These are phyloP conservation scores for Colletotrichum noveboracense DNA, from an alignment of 2,329 filamentous ascomycete genomes.

Conservation along the genomic window DNA sequence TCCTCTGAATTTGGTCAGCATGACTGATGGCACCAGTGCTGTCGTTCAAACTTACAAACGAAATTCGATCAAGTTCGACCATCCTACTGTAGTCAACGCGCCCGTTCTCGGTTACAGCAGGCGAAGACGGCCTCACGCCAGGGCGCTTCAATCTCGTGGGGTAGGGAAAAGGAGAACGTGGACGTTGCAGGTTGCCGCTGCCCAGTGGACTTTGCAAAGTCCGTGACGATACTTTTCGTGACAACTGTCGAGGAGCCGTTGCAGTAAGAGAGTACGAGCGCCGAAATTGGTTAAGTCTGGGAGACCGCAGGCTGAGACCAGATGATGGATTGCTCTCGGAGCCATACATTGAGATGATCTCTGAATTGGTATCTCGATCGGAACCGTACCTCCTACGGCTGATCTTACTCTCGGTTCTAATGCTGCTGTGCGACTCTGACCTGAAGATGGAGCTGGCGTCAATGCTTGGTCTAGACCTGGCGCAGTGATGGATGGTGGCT, in stretches of 20 bases:
- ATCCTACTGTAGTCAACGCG: slow-evolving; percentile 55
- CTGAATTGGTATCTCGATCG: slow-evolving; percentile 57
- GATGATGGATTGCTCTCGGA: slow-evolving; percentile 52
- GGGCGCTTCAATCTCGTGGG: slow-evolving; percentile 62
- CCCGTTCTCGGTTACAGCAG: slow-evolving; percentile 53
- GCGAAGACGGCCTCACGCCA: slow-evolving; percentile 54
- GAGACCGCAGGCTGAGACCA: slow-evolving; percentile 45
- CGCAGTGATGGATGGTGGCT: slow-evolving; percentile 31
- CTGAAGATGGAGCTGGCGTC: slow-evolving; percentile 31
- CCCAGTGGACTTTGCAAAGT: slow-evolving; percentile 55
- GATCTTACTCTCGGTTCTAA: slow-evolving; percentile 39
- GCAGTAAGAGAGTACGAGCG: slow-evolving; percentile 63
- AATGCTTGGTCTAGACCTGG: slow-evolving; percentile 33
- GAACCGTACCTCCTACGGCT: slow-evolving; percentile 52
- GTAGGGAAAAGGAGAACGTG: slow-evolving; percentile 64
- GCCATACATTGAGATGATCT: slow-evolving; percentile 61
- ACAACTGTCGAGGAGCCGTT: slow-evolving; percentile 50
- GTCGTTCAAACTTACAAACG: slow-evolving; percentile 43
- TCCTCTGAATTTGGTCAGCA: slow-evolving; percentile 41
- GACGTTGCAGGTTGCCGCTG: slow-evolving; percentile 49
- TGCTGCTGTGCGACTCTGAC: slow-evolving; percentile 33
- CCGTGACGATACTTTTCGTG: slow-evolving; percentile 51
- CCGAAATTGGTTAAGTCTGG: slow-evolving; percentile 47
- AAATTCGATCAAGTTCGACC: slow-evolving; percentile 53
- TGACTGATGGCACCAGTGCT: not conserved